Evolutionary conservation across 164 flowering plant genomes (phyloP).

Genomic region (Akebia trifoliata): DNA sequence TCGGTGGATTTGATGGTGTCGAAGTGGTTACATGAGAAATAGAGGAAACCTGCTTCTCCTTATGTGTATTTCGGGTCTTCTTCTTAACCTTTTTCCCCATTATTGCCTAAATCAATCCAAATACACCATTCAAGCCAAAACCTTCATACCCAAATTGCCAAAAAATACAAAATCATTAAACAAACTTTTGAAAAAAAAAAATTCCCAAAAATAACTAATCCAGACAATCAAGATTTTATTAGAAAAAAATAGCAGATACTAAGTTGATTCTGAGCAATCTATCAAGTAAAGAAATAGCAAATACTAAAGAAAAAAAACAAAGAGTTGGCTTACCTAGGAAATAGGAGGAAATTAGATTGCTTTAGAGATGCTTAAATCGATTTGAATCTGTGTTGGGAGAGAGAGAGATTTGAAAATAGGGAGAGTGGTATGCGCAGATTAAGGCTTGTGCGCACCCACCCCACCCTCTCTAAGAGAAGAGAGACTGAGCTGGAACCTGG

Average conservation of each 20-base stretch:
- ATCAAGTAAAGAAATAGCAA: neutral
- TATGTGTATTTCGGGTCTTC: constrained; percentile 44
- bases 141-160: neutral
- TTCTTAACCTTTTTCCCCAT: constrained; percentile 83
- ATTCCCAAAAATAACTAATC: too few species aligned
- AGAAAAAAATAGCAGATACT: neutral
- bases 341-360: constrained; percentile 8
- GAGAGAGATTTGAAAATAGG: neutral
- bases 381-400: neutral
- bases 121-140: neutral
- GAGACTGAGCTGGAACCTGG: too few species aligned
- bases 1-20: constrained; percentile 12
- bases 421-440: neutral
- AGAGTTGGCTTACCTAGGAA: constrained; percentile 13
- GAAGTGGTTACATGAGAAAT: constrained; percentile 20
- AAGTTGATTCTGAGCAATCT: constrained; percentile 1
- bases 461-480: neutral
- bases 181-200: neutral
- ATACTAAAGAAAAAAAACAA: neutral
- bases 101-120: constrained; percentile 30
- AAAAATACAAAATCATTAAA: neutral
- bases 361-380: constrained; percentile 11
- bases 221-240: too few species aligned
- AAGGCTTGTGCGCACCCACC: constrained; percentile 1
- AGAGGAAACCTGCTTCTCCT: constrained; percentile 40